These are phyloP conservation scores for Solanum pinnatisectum DNA, from an alignment of 257 asterid genomes.

Conservation along the genomic window DNA sequence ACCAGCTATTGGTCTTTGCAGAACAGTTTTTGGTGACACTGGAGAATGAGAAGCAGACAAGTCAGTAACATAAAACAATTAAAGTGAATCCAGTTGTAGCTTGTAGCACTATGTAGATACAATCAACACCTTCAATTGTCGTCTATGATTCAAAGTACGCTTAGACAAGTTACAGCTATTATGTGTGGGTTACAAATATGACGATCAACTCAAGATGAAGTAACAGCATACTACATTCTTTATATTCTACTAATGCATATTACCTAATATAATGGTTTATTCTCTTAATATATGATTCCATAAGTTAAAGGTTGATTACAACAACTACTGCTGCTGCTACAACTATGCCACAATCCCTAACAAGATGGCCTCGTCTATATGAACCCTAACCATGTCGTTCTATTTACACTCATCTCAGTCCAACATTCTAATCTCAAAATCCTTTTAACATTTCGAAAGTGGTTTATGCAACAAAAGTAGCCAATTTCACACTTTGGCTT, in stretches of 20 bases:
- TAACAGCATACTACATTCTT: neutral
- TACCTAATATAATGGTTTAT: neutral
- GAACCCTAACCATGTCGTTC: neutral
- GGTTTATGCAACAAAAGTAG: neutral
- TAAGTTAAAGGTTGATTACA: neutral
- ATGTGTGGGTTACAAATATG: neutral
- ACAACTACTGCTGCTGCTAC: neutral
- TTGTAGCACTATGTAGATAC: neutral
- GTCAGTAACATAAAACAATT: neutral
- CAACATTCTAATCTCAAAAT: neutral
- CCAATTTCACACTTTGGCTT: neutral
- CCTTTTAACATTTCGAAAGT: neutral
- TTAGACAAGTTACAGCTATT: neutral
- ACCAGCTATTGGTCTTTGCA: constrained; percentile 81
- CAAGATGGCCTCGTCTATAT: neutral
- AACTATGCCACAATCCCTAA: neutral
- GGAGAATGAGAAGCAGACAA: constrained; percentile 8
- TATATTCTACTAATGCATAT: neutral
- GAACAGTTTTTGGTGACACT: constrained; percentile 55
- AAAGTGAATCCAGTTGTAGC: neutral
- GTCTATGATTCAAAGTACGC: neutral
- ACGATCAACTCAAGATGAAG: neutral
- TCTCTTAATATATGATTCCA: neutral
- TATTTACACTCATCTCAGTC: neutral
- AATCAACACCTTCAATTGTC: neutral